These are phyloP conservation scores for Paramecium sonneborni DNA, from an alignment of 73 alveolate species.

Conservation along the genomic window DNA sequence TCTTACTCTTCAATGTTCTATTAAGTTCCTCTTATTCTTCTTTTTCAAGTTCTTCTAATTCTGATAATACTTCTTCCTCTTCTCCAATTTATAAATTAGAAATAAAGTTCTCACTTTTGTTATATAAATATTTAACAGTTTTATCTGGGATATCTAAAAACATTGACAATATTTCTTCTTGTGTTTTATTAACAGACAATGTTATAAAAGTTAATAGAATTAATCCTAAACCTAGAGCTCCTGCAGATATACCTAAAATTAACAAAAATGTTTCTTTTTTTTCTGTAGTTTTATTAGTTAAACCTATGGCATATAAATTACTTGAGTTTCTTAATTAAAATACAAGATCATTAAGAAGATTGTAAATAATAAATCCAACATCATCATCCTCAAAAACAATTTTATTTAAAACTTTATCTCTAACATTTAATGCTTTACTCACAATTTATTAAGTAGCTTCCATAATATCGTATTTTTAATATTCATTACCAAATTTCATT, in stretches of 20 bases:
- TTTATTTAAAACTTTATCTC: not conserved
- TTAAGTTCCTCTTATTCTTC: constrained; percentile 55
- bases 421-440: constrained; percentile 24
- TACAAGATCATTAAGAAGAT: constrained; percentile 11
- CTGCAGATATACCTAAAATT: constrained; percentile 38
- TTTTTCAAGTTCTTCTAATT: constrained; percentile 59
- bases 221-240: constrained; percentile 31
- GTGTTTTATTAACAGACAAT: constrained; percentile 32
- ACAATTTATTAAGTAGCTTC: constrained; percentile 46
- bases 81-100: constrained; percentile 66
- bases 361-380: constrained; percentile 13
- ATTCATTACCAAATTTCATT: not conserved
- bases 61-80: constrained; percentile 64
- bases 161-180: constrained; percentile 55
- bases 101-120: constrained; percentile 58
- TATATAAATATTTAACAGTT: constrained; percentile 51
- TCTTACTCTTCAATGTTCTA: constrained; percentile 46
- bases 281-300: not conserved
- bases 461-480: not conserved
- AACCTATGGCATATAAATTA: not conserved
- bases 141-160: constrained; percentile 64
- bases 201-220: not conserved
- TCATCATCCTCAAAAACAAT: not conserved
- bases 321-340: constrained; percentile 30
- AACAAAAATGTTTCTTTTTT: not conserved